These are phyloP conservation scores for Boletus reticulatus DNA, from an alignment of 768 basidiomycete genomes.

Conservation along the genomic window DNA sequence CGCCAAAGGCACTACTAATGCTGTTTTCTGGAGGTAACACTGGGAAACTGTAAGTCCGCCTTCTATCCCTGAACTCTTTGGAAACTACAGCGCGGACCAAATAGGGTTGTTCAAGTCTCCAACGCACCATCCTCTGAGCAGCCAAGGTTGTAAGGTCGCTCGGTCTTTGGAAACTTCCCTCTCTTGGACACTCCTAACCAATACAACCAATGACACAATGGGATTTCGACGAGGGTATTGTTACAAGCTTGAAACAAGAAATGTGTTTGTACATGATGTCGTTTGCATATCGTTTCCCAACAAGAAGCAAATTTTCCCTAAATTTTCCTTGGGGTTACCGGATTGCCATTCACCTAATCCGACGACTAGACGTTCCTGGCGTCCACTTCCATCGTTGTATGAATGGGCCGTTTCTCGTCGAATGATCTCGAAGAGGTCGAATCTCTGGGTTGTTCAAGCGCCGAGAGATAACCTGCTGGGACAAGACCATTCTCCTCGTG, in stretches of 20 bases:
- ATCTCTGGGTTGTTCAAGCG: conserved; percentile 7
- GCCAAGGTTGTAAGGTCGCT: conserved; percentile 6
- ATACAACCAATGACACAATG: not conserved
- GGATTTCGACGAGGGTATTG: not conserved
- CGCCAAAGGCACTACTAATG: conserved; percentile 65
- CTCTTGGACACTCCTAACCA: not conserved
- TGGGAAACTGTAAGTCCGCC: conserved; percentile 59
- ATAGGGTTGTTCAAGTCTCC: conserved; percentile 48
- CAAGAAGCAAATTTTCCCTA: not conserved
- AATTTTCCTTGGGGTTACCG: not conserved
- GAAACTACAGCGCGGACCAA: conserved; percentile 5
- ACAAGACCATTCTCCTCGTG: conserved; percentile 25
- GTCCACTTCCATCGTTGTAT: not conserved
- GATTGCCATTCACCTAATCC: not conserved
- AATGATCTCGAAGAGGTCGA: conserved; percentile 8
- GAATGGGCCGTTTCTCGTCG: conserved; percentile 6
- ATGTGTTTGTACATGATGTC: not conserved
- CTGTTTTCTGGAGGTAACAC: conserved; percentile 76
- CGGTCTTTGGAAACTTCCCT: not conserved
- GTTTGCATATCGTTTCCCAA: not conserved
- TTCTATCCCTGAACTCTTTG: not conserved
- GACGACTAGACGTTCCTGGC: conserved; percentile 14
- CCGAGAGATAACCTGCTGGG: conserved; percentile 19
- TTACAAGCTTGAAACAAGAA: conserved; percentile 7
- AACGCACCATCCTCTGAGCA: not conserved